Evolutionary conservation across 257 asterid species (phyloP).

Genomic region (Nicotiana tomentosiformis): DNA sequence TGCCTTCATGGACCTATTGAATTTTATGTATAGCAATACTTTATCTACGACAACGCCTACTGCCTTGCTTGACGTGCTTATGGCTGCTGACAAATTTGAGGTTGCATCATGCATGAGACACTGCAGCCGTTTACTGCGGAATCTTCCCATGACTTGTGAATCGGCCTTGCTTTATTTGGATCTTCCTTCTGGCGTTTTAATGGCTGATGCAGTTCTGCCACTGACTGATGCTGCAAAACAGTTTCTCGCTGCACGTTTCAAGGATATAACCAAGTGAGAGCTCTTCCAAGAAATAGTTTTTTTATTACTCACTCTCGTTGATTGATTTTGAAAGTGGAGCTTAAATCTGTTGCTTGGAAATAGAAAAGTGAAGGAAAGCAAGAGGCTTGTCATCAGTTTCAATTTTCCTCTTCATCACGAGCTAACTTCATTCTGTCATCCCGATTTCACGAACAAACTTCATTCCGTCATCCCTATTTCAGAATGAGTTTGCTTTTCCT

Average conservation of each 20-base stretch:
- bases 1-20: constrained; percentile 7
- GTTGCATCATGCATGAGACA: constrained; percentile 18
- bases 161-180: constrained; percentile 11
- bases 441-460: no score
- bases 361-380: background rate
- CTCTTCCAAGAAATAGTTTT: background rate
- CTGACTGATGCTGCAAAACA: constrained; percentile 13
- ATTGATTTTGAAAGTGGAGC: background rate
- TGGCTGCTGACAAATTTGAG: constrained; percentile 17
- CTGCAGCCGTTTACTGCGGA: constrained; percentile 11
- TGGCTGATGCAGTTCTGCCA: constrained; percentile 13
- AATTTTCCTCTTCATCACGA: background rate
- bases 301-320: background rate
- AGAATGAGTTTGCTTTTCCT: background rate
- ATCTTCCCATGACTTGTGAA: constrained; percentile 19
- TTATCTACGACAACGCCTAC: constrained; percentile 6
- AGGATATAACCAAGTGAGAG: constrained; percentile 14
- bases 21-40: constrained; percentile 10
- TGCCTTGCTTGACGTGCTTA: constrained; percentile 12
- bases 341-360: background rate
- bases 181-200: constrained; percentile 10
- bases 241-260: constrained; percentile 14
- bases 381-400: background rate
- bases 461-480: background rate
- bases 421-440: background rate